Percentiles rank a stretch among this genome's conserved stretches.
Conservation (phyloP, 2,329 filamentous ascomycete species). For the Coleophoma eucalyptorum region DNA sequence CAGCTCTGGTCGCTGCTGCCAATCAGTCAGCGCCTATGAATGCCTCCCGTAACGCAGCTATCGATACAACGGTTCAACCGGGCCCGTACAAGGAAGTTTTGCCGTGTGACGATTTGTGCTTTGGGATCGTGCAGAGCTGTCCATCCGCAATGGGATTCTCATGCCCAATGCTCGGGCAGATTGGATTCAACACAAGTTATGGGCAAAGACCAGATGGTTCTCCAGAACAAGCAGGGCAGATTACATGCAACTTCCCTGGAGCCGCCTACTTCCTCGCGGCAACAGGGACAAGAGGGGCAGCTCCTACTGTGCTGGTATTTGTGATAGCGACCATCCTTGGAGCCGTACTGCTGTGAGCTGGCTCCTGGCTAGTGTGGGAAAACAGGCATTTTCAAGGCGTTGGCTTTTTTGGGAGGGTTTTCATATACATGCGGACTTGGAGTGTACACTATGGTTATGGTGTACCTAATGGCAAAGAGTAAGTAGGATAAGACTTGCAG, state of each 20-base stretch:
- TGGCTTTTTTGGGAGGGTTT: not conserved
- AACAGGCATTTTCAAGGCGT: too few relatives aligned
- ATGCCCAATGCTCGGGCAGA: conserved; percentile 55
- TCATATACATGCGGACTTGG: not conserved
- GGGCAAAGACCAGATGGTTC: conserved; percentile 23
- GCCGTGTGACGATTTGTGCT: conserved; percentile 86
- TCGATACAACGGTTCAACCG: conserved; percentile 69
- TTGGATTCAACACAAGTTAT: conserved; percentile 45
- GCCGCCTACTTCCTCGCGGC: conserved; percentile 47
- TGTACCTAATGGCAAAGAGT: not conserved
- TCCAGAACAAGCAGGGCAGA: conserved; percentile 24
- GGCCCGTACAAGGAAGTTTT: conserved; percentile 93
- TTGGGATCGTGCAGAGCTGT: conserved; percentile 79
- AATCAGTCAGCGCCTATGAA: conserved; percentile 32
- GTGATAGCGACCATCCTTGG: conserved; percentile 5
- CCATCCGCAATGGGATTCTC: conserved; percentile 71
- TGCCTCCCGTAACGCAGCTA: conserved; percentile 64
- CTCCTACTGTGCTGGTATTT: conserved; percentile 8
- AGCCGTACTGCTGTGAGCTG: too few relatives aligned
- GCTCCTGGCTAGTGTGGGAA: too few relatives aligned
- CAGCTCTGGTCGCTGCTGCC: conserved; percentile 25
- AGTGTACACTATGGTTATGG: not conserved
- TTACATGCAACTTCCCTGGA: conserved; percentile 60
- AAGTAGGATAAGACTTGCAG: not conserved
- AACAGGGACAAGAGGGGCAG: conserved; percentile 51